Conservation (phyloP, 176 grass and related monocot genomes). For the Oropetium thomaeum region DNA sequence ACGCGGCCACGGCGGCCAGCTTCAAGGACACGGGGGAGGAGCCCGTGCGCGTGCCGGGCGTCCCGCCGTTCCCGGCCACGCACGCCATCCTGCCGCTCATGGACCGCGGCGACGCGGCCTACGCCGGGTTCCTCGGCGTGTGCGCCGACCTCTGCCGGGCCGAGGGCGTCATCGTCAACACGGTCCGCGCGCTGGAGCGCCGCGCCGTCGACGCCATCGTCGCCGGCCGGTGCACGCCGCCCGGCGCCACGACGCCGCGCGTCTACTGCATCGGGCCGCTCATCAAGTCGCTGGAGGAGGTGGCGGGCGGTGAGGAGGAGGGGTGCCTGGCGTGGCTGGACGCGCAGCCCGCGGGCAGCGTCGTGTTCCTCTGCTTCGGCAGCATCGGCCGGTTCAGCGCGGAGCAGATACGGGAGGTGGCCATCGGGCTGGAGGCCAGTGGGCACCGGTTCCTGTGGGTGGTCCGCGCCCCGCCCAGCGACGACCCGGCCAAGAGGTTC, state of each 20-base stretch:
- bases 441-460: conserved; percentile 65
- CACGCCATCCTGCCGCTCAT: conserved; percentile 43
- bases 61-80: conserved; percentile 44
- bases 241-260: conserved; percentile 21
- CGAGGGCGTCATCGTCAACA: conserved; percentile 61
- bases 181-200: conserved; percentile 49
- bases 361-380: conserved; percentile 70
- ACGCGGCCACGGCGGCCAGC: neutral
- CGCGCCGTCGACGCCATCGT: conserved; percentile 37
- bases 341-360: conserved; percentile 34
- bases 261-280: conserved; percentile 59
- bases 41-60: conserved; percentile 23
- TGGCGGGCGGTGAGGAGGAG: neutral
- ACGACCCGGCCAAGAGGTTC: conserved; percentile 28
- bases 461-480: conserved; percentile 35
- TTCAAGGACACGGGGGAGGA: conserved; percentile 26
- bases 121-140: conserved; percentile 2
- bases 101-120: conserved; percentile 48
- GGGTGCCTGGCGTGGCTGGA: conserved; percentile 58
- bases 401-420: conserved; percentile 50
- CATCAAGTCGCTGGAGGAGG: conserved; percentile 52
- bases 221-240: conserved; percentile 21
- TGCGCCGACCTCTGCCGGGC: neutral
- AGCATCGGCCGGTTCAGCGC: conserved; percentile 46
- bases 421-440: conserved; percentile 51